Evolutionary conservation across 2,329 filamentous ascomycete genomes (phyloP).

Genomic region (Colletotrichum eleusines): DNA sequence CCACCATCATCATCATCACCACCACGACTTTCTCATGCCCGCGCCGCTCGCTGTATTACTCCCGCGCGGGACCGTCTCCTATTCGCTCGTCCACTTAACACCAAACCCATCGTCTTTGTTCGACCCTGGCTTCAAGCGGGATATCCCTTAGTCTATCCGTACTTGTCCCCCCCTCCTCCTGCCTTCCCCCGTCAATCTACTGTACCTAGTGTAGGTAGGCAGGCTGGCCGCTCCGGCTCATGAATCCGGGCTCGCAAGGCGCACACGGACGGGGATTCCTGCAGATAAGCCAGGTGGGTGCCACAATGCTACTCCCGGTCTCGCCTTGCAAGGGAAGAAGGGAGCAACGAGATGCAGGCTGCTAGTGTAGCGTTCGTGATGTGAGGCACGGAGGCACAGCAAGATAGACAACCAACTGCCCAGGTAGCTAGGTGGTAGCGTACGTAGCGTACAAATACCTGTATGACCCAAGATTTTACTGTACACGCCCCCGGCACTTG

Average conservation of each 20-base stretch:
- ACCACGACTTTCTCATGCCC: not conserved
- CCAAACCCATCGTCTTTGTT: not conserved
- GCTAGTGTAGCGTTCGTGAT: conserved; percentile 9
- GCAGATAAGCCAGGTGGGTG: conserved; percentile 1
- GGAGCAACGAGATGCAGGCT: conserved; percentile 22
- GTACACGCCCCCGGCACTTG: conserved; percentile 32
- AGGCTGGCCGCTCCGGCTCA: not conserved
- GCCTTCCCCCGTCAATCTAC: not conserved
- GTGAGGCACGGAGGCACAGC: conserved; percentile 29
- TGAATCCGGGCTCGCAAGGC: not conserved
- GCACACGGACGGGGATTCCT: not conserved
- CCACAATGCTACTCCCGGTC: conserved; percentile 1
- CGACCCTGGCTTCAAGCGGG: not conserved
- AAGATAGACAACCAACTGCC: not conserved
- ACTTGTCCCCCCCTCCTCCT: too few species aligned
- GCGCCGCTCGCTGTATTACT: not conserved
- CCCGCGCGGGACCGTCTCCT: not conserved
- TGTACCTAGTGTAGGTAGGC: not conserved
- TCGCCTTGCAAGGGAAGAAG: conserved; percentile 21
- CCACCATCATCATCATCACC: too few species aligned
- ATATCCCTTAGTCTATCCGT: too few species aligned
- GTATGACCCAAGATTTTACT: conserved; percentile 34
- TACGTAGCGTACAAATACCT: not conserved
- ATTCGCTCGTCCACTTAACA: conserved; percentile 1
- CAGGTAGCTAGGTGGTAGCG: not conserved